These are phyloP conservation scores for Cucurbitaria berberidis DNA, from an alignment of 2,329 filamentous ascomycete genomes.

Conservation along the genomic window DNA sequence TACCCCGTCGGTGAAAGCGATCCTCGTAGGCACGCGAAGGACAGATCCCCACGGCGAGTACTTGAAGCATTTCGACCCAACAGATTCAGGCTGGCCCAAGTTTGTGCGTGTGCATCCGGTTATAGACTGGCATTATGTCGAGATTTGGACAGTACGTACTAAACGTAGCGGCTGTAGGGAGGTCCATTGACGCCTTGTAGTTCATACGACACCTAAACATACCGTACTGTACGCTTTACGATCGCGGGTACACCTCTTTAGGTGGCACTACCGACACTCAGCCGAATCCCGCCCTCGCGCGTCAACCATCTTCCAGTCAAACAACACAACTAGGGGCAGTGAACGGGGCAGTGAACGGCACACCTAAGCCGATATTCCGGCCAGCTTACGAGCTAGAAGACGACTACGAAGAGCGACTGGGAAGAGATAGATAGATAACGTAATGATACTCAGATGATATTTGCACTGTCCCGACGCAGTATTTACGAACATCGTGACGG, in stretches of 20 bases:
- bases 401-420: conserved; percentile 50
- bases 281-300: conserved; percentile 73
- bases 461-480: not conserved
- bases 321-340: conserved; percentile 16
- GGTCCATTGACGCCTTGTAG: conserved; percentile 50
- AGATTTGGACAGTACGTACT: conserved; percentile 85
- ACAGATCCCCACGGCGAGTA: conserved; percentile 89
- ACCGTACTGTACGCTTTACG: conserved; percentile 86
- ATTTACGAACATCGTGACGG: not conserved
- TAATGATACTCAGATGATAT: not conserved
- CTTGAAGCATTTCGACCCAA: conserved; percentile 82
- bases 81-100: conserved; percentile 85
- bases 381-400: conserved; percentile 51
- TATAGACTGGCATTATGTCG: conserved; percentile 95
- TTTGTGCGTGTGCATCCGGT: conserved; percentile 96
- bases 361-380: conserved; percentile 37
- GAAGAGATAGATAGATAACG: conserved; percentile 42
- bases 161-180: not conserved
- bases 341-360: conserved; percentile 20
- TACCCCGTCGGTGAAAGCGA: conserved; percentile 69
- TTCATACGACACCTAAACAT: conserved; percentile 81
- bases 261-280: conserved; percentile 88
- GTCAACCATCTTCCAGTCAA: conserved; percentile 28
- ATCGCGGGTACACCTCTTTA: conserved; percentile 88
- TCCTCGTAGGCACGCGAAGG: conserved; percentile 85